phyloP scores from a whole-genome alignment of 2,329 filamentous ascomycete species.

The Verticillium isaacii region DNA sequence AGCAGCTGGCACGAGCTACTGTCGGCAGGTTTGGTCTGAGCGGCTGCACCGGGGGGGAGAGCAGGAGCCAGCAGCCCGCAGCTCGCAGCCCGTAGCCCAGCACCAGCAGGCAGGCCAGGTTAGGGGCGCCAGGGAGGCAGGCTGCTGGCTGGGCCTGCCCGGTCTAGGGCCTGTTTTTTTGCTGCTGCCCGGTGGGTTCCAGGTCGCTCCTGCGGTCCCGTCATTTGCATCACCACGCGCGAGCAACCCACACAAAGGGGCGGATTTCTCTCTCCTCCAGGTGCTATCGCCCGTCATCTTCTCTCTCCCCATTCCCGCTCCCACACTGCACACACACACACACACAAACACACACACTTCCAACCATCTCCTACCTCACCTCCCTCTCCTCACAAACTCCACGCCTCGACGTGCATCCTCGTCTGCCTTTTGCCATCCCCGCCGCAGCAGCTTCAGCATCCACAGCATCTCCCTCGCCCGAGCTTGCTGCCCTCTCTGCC shows the following conservation, averaged over 20 bases:
- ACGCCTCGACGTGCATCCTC: constrained; percentile 3
- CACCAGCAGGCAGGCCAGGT: neutral
- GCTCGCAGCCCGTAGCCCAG: neutral
- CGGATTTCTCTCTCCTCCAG: neutral
- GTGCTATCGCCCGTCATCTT: neutral
- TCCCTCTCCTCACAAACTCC: neutral
- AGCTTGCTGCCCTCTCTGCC: constrained; percentile 4
- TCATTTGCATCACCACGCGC: constrained; percentile 4
- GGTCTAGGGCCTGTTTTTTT: neutral
- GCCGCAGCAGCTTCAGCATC: neutral
- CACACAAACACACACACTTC: neutral
- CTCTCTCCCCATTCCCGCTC: neutral
- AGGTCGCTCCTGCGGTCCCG: neutral
- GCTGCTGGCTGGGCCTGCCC: too few species aligned
- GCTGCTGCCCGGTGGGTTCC: neutral
- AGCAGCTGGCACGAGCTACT: neutral
- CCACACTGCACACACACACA: neutral
- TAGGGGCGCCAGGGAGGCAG: neutral
- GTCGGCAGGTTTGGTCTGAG: neutral
- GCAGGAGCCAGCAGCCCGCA: neutral
- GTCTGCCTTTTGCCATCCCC: constrained; percentile 7
- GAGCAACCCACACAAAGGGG: neutral
- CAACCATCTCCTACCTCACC: neutral
- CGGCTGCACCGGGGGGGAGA: neutral
- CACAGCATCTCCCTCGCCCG: neutral